These are phyloP conservation scores for Claviceps arundinis DNA, from an alignment of 2,329 filamentous ascomycete genomes.

Conservation along the genomic window DNA sequence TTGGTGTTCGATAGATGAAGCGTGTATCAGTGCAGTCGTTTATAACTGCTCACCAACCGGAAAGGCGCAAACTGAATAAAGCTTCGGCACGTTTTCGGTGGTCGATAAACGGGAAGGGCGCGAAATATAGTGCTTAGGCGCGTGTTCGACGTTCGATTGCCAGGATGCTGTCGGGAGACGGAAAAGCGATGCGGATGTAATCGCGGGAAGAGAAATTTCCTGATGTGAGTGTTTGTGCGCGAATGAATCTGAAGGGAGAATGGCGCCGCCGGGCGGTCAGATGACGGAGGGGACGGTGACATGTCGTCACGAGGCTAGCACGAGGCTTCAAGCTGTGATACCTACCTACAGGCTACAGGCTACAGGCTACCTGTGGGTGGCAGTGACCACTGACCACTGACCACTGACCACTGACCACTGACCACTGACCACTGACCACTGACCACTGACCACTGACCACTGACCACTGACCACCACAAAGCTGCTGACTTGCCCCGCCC, in stretches of 20 bases:
- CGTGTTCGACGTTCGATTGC: neutral
- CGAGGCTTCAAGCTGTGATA: conserved; percentile 7
- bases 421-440: too few species aligned
- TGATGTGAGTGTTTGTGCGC: neutral
- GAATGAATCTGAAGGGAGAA: neutral
- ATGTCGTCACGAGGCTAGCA: conserved; percentile 10
- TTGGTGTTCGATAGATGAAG: too few species aligned
- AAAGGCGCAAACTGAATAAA: neutral
- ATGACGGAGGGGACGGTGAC: conserved; percentile 8
- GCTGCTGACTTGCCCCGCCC: too few species aligned
- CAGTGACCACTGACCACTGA: too few species aligned
- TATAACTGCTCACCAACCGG: neutral
- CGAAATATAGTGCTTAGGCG: neutral
- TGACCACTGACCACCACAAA: too few species aligned
- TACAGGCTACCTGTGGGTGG: neutral
- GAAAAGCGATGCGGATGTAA: too few species aligned
- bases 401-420: too few species aligned
- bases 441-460: too few species aligned
- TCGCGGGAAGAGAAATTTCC: neutral
- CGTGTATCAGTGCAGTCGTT: neutral
- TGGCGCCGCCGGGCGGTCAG: conserved; percentile 8
- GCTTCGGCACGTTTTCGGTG: neutral
- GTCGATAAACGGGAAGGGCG: neutral
- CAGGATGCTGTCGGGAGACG: neutral
- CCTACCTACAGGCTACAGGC: too few species aligned